A percentile compares a stretch with the other conserved stretches of the same genome.
Conservation (phyloP, 1,284 basidiomycete genomes). For the Trichosporon ovoides region DNA sequence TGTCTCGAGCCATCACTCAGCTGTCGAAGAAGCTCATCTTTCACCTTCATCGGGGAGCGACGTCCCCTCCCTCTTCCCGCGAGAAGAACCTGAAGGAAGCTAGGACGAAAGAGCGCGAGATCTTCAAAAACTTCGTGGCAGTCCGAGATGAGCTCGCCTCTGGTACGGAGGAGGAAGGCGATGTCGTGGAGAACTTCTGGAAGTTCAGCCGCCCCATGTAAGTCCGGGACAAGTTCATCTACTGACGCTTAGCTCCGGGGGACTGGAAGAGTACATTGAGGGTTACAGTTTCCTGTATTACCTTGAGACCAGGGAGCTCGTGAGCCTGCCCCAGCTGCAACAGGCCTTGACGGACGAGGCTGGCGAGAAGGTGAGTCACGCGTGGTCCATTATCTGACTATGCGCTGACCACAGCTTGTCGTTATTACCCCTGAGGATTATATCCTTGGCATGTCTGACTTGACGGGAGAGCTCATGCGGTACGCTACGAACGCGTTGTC, state of each 20-base stretch:
- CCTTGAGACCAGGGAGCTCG: conserved; percentile 65
- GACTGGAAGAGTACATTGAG: conserved; percentile 89
- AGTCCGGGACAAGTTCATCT: conserved; percentile 45
- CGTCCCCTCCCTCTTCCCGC: conserved; percentile 36
- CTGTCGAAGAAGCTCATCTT: conserved; percentile 93
- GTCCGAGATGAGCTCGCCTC: conserved; percentile 61
- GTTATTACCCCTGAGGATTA: conserved; percentile 80
- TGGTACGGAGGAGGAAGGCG: conserved; percentile 49
- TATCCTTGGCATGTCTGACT: conserved; percentile 82
- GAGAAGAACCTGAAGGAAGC: conserved; percentile 52
- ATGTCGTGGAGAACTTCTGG: conserved; percentile 59
- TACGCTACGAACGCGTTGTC: conserved; percentile 70
- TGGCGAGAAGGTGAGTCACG: conserved; percentile 8
- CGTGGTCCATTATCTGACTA: no score
- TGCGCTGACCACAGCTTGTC: conserved; percentile 41
- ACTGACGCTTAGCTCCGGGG: conserved; percentile 38
- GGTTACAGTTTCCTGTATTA: conserved; percentile 85
- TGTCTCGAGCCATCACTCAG: conserved; percentile 74
- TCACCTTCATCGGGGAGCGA: conserved; percentile 71
- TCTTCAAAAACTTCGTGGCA: conserved; percentile 61
- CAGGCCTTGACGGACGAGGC: conserved; percentile 54
- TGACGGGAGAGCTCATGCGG: conserved; percentile 95
- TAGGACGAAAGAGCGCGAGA: conserved; percentile 63
- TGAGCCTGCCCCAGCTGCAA: conserved; percentile 68
- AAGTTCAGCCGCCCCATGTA: conserved; percentile 68